These are phyloP conservation scores for Scheffersomyces segobiensis DNA, from an alignment of 1,139 yeast genomes.

Conservation along the genomic window DNA sequence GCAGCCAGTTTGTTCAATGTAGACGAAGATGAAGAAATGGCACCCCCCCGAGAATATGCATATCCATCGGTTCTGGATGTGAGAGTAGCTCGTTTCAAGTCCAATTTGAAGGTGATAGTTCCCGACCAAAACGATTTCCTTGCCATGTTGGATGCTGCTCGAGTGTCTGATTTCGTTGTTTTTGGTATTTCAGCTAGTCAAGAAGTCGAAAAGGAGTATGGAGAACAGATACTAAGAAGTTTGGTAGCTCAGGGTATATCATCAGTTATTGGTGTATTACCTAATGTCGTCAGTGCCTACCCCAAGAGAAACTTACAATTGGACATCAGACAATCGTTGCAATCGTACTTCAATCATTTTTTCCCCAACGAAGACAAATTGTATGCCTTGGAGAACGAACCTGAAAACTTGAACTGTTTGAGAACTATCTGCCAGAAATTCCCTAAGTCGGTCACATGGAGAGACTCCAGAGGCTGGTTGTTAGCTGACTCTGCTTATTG, in stretches of 20 bases:
- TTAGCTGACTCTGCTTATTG: slow-evolving; percentile 67
- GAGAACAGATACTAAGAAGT: slow-evolving; percentile 87
- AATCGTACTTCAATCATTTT: slow-evolving; percentile 83
- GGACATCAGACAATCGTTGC: slow-evolving; percentile 77
- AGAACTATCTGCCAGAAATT: slow-evolving; percentile 80
- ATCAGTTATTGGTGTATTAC: slow-evolving; percentile 74
- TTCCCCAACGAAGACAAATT: slow-evolving; percentile 85
- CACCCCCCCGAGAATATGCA: slow-evolving; percentile 21
- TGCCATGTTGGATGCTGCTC: slow-evolving; percentile 80
- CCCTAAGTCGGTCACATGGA: slow-evolving; percentile 87
- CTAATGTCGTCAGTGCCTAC: slow-evolving; percentile 66
- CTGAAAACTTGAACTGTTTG: slow-evolving; percentile 71
- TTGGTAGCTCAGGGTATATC: slow-evolving; percentile 93
- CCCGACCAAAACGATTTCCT: slow-evolving; percentile 71
- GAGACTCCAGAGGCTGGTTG: slow-evolving; percentile 86
- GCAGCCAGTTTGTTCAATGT: slow-evolving; percentile 51
- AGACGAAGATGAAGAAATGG: slow-evolving; percentile 20
- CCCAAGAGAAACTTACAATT: slow-evolving; percentile 76
- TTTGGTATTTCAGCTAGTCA: slow-evolving; percentile 82
- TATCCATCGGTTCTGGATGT: slow-evolving; percentile 52
- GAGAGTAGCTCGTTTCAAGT: slow-evolving; percentile 65
- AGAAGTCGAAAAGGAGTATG: slow-evolving; percentile 77
- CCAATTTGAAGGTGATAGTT: slow-evolving; percentile 70
- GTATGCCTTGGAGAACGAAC: slow-evolving; percentile 63
- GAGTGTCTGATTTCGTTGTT: slow-evolving; percentile 83